Evolutionary conservation across 1,284 basidiomycete species (phyloP), one percentile per base, ranked within the genome.

Genomic region (Fomes fomentarius): DNA sequence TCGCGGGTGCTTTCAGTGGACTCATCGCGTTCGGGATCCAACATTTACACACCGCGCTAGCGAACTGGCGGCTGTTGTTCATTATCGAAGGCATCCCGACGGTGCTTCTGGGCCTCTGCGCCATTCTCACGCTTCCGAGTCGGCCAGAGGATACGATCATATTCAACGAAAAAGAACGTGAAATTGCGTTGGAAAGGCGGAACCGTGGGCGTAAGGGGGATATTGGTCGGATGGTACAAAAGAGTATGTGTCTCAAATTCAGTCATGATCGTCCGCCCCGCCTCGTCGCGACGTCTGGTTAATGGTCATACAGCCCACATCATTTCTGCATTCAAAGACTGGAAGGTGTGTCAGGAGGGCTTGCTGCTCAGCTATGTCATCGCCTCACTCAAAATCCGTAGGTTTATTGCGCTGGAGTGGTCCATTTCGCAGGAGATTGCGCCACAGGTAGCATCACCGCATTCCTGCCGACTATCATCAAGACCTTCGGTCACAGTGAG

Each of bases 391-490:
- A n/a, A n/a, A n/a, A n/a, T n/a, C n/a, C n/a, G 21, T 39, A 87
- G 84, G 74, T 87, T 17, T 89, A 88, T 58, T 59, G 74, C 6
- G 85, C 78, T 19, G 85, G 86, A 0, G 71, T 84, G n/a, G 81
- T 88, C 46, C 91, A 89, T 69, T 91, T 91, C 58, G 90, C 87
- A 24, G 75, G 91, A 56, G 95, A 95, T 69, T 82, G 86, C 50
- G 86, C 87, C 1, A 76, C 94, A 2, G 89, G 89, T 8, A 88
- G 87, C 3, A 87, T 91, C 40, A 85, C 87, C 2, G 93, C 91
- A 0, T 95, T 94, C 73, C 73, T 94, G 22, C 93, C 93, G 0
- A 94, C 92, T 0, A 93, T 94, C 63, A 84, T 93, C 57, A 80
- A 78, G 48, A 88, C 85, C 0, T 83, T 91, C 62, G 87, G 84